Conservation (phyloP, 176 grass and related monocot genomes). For the Aegilops umbellulata region DNA sequence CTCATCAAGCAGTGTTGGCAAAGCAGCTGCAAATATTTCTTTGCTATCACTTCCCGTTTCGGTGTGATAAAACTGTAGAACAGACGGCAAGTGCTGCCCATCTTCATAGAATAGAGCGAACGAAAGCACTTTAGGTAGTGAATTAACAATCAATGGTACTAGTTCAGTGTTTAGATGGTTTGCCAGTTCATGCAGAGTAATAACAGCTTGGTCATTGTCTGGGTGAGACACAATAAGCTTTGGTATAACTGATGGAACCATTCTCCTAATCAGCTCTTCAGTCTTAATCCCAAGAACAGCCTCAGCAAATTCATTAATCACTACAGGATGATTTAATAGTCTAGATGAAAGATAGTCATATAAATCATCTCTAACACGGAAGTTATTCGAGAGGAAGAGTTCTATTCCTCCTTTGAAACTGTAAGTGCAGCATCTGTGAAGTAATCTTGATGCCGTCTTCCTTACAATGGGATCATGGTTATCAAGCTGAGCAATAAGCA, state of each 20-base stretch:
- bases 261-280: constrained; percentile 68
- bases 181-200: constrained; percentile 74
- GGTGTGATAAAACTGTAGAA: constrained; percentile 84
- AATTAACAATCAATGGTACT: constrained; percentile 59
- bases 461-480: constrained; percentile 57
- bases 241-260: constrained; percentile 85
- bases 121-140: constrained; percentile 76
- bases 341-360: constrained; percentile 71
- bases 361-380: constrained; percentile 59
- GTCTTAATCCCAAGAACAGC: constrained; percentile 74
- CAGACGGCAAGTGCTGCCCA: constrained; percentile 57
- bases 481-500: constrained; percentile 75
- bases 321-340: constrained; percentile 56
- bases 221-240: constrained; percentile 79
- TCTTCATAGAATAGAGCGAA: constrained; percentile 82
- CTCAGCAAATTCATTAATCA: constrained; percentile 81
- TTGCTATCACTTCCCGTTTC: constrained; percentile 75
- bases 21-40: constrained; percentile 93
- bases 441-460: constrained; percentile 62
- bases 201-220: constrained; percentile 59
- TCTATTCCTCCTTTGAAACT: constrained; percentile 79
- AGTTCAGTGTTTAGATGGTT: constrained; percentile 60
- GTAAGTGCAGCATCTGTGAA: constrained; percentile 58
- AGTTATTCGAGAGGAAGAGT: constrained; percentile 58
- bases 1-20: constrained; percentile 83